Base-by-base conservation (phyloP, 2,329 filamentous ascomycete species). In the Fusarium goolgardi region DNA sequence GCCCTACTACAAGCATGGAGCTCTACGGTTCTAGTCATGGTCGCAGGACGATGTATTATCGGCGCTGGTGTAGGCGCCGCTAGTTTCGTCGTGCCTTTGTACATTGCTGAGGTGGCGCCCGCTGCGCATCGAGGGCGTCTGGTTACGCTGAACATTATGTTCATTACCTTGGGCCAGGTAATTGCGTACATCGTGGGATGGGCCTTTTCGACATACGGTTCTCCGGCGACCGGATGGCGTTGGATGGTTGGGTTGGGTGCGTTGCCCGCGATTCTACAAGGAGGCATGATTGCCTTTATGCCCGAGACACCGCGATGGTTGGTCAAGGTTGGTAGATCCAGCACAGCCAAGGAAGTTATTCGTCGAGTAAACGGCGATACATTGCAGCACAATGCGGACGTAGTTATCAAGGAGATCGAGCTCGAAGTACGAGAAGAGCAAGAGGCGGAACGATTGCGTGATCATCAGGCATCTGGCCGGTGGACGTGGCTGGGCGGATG, bases 221-320 rank as follows among this genome's bases (percentile, higher is more conserved):
- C 80, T 59, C 71, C 76, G 23, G 75, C 74, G 35, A 86, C 84
- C 15, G 93, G 91, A 2, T 98, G 95, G 94, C 84, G 93, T 50
- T 96, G 92, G 90, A 94, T 97, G 87, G 94, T 97, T 1, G 94
- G 94, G 0, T 79, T 97, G 0, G 95, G 94, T 1, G 91, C 91
- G 11, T 65, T 91, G 27, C 95, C 95, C 0, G 94, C 94, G 0
- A 77, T 86, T 0, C 56, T 94, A 5, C 95, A 97, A 76, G 86
- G 88, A 7, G 76, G 83, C 0, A 80, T 96, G 55, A 80, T 97
- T 61, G 71, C 88, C 4, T 82, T 88, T 52, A 90, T 97, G 86
- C 94, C 94, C 0, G 95, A 98, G 79, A 96, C 92, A 15, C 95
- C 95, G 34, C 85, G 95, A 25, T 97, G 93, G 91, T 84, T 97